Conservation (phyloP, 2,329 filamentous ascomycete species). For the Ustulina deusta region DNA sequence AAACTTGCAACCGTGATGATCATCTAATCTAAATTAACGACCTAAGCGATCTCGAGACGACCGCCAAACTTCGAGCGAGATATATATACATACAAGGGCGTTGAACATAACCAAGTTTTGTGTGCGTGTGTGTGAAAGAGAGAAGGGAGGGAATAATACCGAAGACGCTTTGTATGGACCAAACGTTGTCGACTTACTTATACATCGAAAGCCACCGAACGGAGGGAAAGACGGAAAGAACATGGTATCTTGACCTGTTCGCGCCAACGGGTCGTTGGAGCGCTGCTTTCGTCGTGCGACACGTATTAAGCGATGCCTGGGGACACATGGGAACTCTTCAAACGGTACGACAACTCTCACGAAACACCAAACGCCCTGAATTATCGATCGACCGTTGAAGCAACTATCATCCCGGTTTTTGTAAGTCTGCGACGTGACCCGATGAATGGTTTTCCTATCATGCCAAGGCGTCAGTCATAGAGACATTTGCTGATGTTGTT, state of each 20-base stretch:
- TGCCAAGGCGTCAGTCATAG: neutral
- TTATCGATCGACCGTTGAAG: constrained; percentile 38
- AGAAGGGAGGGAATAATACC: neutral
- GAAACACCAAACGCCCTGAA: constrained; percentile 44
- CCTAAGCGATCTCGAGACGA: constrained; percentile 6
- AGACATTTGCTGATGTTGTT: neutral
- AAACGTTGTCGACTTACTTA: constrained; percentile 3
- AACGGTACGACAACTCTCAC: constrained; percentile 45
- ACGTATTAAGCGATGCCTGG: constrained; percentile 35
- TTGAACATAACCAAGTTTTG: neutral
- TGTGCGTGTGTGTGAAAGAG: too few relatives aligned
- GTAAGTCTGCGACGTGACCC: constrained; percentile 33
- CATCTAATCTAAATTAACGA: constrained; percentile 6
- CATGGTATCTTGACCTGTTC: constrained; percentile 31
- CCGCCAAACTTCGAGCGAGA: neutral
- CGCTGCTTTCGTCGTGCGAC: constrained; percentile 27
- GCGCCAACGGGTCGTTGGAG: constrained; percentile 33
- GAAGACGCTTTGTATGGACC: constrained; percentile 21
- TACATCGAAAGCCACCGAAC: neutral
- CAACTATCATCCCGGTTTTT: constrained; percentile 45
- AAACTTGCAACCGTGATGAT: constrained; percentile 12
- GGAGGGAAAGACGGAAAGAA: constrained; percentile 22
- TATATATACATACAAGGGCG: constrained; percentile 1
- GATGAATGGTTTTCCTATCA: neutral
- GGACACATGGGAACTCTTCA: constrained; percentile 21